Evolutionary conservation across 1,139 yeast species (phyloP).

Genomic region (Martiniozyma asiatica): DNA sequence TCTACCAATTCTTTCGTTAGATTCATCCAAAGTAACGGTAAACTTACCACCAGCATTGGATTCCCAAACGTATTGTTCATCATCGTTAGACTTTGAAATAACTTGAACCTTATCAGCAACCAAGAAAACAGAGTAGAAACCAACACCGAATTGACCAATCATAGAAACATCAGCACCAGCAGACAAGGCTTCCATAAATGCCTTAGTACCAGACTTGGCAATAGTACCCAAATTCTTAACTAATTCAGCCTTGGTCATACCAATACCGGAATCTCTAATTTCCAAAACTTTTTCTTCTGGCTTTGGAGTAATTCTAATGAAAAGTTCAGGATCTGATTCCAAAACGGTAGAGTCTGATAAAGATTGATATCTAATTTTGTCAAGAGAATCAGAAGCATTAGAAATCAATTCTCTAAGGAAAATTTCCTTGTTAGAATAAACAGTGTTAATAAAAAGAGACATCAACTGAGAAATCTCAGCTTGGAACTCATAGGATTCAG

Average conservation of each 20-base stretch:
- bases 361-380: constrained; percentile 96
- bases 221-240: constrained; percentile 99
- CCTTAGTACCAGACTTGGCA: constrained; percentile 99
- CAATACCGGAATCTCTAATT: constrained; percentile 99
- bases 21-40: constrained; percentile 85
- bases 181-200: constrained; percentile 97
- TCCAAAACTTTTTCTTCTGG: constrained; percentile 91
- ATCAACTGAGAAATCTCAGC: constrained; percentile 99
- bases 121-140: constrained; percentile 98
- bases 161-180: constrained; percentile 99
- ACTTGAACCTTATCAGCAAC: constrained; percentile 99
- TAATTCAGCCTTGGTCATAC: constrained; percentile 99
- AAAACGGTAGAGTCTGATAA: constrained; percentile 83
- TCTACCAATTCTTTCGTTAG: constrained; percentile 78
- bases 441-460: constrained; percentile 99
- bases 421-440: constrained; percentile 97
- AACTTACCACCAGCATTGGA: constrained; percentile 99
- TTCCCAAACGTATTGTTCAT: constrained; percentile 99
- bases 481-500: constrained; percentile 91
- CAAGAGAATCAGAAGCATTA: constrained; percentile 93
- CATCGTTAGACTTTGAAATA: constrained; percentile 96
- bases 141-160: constrained; percentile 99
- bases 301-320: constrained; percentile 93
- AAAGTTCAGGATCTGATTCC: constrained; percentile 92
- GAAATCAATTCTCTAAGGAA: constrained; percentile 98